Conservation (phyloP, 257 asterid genomes). For the Petunia axillaris region DNA sequence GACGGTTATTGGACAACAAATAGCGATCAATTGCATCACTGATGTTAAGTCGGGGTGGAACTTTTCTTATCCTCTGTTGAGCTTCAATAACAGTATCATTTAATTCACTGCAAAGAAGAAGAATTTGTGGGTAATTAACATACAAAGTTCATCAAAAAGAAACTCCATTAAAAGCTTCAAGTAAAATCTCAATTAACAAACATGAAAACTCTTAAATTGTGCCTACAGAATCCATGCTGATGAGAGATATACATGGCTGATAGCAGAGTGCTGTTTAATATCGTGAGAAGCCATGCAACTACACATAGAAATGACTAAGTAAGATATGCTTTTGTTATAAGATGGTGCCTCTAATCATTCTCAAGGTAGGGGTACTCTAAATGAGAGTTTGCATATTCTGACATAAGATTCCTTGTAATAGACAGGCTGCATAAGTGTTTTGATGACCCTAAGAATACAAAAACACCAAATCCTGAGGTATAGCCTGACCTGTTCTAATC, state of each 20-base stretch:
- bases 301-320: background rate
- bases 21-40: slow-evolving; percentile 61
- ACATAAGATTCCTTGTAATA: background rate
- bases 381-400: background rate
- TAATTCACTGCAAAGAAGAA: slow-evolving; percentile 68
- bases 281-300: background rate
- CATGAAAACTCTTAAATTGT: background rate
- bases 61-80: slow-evolving; percentile 75
- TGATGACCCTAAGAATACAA: slow-evolving; percentile 5
- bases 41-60: slow-evolving; percentile 66
- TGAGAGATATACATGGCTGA: background rate
- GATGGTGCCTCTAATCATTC: slow-evolving; percentile 12
- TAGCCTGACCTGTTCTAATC: background rate
- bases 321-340: background rate
- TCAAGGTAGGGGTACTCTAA: background rate
- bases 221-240: background rate
- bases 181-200: slow-evolving; percentile 7
- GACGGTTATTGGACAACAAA: slow-evolving; percentile 71
- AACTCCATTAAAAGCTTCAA: background rate
- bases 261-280: background rate
- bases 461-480: background rate
- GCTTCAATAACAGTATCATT: slow-evolving; percentile 95
- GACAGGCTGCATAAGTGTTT: background rate
- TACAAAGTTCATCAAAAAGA: background rate
- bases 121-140: background rate